Percentiles rank a stretch among this genome's conserved stretches.
Evolutionary conservation across 148 eudicot genomes (phyloP).

Genomic region (Rhododendron ferrugineum): DNA sequence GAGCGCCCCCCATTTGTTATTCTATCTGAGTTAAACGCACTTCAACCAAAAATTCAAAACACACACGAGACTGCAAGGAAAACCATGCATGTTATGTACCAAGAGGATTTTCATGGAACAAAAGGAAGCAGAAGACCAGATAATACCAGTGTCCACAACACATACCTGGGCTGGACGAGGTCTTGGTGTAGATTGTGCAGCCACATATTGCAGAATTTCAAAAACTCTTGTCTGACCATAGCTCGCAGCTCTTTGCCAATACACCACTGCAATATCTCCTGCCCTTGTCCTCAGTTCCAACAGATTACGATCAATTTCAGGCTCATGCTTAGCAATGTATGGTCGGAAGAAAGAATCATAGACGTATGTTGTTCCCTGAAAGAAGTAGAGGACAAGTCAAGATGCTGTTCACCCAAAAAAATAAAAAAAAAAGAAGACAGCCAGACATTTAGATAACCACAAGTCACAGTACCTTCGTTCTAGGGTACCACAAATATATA

Average conservation of each 20-base stretch:
- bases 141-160: neutral
- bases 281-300: slow-evolving; percentile 83
- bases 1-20: neutral
- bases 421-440: neutral
- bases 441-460: neutral
- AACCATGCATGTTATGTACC: neutral
- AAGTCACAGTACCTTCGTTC: slow-evolving; percentile 53
- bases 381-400: slow-evolving; percentile 5
- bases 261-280: slow-evolving; percentile 65
- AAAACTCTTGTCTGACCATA: slow-evolving; percentile 76
- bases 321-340: slow-evolving; percentile 74
- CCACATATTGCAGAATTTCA: slow-evolving; percentile 84
- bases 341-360: slow-evolving; percentile 89
- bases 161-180: slow-evolving; percentile 69
- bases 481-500: slow-evolving; percentile 85
- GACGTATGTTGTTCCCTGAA: slow-evolving; percentile 85
- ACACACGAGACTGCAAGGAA: neutral
- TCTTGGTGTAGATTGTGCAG: slow-evolving; percentile 67
- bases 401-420: neutral
- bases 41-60: neutral
- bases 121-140: slow-evolving; percentile 1
- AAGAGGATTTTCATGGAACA: neutral
- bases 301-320: slow-evolving; percentile 86
- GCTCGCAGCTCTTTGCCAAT: slow-evolving; percentile 68
- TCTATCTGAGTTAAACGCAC: neutral